phyloP scores from a whole-genome alignment of 2,329 filamentous ascomycete genomes.

The Colletotrichum ledebouriae region DNA sequence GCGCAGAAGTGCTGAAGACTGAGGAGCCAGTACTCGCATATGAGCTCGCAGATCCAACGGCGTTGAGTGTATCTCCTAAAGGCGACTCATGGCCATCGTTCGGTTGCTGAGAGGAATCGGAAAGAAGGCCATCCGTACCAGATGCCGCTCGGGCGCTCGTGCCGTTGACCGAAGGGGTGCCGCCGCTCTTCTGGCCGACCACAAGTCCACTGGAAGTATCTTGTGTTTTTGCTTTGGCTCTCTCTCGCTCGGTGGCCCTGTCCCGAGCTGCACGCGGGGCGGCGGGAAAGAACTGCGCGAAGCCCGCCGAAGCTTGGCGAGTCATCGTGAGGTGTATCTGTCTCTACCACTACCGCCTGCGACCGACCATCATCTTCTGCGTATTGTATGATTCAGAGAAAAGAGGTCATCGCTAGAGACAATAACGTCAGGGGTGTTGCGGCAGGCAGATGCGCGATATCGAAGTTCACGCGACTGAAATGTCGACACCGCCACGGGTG shows the following conservation, averaged over 20 bases:
- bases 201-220: slow-evolving; percentile 47
- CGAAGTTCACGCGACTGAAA: slow-evolving; percentile 58
- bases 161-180: slow-evolving; percentile 42
- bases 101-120: slow-evolving; percentile 54
- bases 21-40: slow-evolving; percentile 79
- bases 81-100: slow-evolving; percentile 71
- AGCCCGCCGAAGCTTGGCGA: slow-evolving; percentile 81
- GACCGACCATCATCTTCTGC: slow-evolving; percentile 69
- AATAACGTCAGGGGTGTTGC: slow-evolving; percentile 26
- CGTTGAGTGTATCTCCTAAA: slow-evolving; percentile 77
- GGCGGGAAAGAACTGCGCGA: slow-evolving; percentile 88
- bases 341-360: slow-evolving; percentile 66
- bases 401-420: slow-evolving; percentile 30
- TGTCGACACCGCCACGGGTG: slow-evolving; percentile 39
- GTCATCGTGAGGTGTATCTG: slow-evolving; percentile 75
- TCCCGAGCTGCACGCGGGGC: slow-evolving; percentile 76
- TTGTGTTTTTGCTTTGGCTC: slow-evolving; percentile 65
- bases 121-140: slow-evolving; percentile 43
- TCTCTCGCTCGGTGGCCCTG: slow-evolving; percentile 72
- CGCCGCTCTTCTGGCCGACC: slow-evolving; percentile 46
- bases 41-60: slow-evolving; percentile 79
- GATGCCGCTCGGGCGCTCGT: slow-evolving; percentile 30
- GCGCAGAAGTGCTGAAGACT: slow-evolving; percentile 70
- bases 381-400: slow-evolving; percentile 45
- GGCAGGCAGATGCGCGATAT: slow-evolving; percentile 44